phyloP scores from a whole-genome alignment of 163 green algal genomes.

The Chloromonas sp. region DNA sequence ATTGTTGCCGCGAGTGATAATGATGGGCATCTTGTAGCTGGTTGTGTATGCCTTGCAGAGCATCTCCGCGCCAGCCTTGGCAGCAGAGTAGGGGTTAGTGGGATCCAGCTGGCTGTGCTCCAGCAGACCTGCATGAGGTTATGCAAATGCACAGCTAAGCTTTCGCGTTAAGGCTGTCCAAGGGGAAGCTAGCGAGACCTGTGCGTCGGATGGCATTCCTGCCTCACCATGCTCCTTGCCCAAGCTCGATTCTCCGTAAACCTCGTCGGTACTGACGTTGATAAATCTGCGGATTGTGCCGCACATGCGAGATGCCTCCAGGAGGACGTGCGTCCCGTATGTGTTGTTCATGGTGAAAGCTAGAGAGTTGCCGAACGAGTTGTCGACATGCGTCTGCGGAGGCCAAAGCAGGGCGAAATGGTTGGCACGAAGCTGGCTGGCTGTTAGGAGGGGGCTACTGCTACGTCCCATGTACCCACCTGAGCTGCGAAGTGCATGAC shows the following conservation, averaged over 20 bases:
- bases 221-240: conserved; percentile 52
- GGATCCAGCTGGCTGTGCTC: conserved; percentile 81
- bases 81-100: conserved; percentile 97
- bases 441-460: background rate
- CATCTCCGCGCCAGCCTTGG: conserved; percentile 96
- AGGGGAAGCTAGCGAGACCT: background rate
- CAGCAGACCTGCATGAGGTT: conserved; percentile 40
- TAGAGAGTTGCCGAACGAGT: conserved; percentile 96
- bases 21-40: conserved; percentile 92
- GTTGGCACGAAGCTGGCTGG: background rate
- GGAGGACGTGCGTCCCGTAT: conserved; percentile 93
- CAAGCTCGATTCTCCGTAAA: conserved; percentile 82
- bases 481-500: conserved; percentile 98
- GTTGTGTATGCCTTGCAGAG: conserved; percentile 90
- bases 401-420: background rate
- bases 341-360: conserved; percentile 98
- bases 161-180: background rate
- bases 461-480: conserved; percentile 24
- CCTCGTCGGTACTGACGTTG: conserved; percentile 94
- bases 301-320: conserved; percentile 80
- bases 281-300: conserved; percentile 87
- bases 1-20: conserved; percentile 98
- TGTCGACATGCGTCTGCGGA: conserved; percentile 95
- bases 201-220: background rate
- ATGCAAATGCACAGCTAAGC: too few relatives aligned